phyloP scores from a whole-genome alignment of 2,329 filamentous ascomycete genomes.

The Pseudopithomyces maydicus region DNA sequence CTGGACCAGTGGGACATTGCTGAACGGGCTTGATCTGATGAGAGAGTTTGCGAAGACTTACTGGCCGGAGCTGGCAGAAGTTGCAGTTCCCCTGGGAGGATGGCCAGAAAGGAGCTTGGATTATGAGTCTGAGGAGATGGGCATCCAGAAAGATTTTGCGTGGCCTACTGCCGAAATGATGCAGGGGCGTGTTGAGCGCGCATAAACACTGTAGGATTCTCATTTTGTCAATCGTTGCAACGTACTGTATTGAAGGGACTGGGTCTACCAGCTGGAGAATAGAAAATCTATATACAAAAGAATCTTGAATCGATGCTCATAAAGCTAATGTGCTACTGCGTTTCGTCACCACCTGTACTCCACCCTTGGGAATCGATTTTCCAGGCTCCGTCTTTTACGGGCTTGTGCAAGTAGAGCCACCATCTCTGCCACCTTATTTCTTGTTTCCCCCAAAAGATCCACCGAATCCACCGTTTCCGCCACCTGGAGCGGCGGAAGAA shows the following conservation, averaged over 20 bases:
- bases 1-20: slow-evolving; percentile 40
- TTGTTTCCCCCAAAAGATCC: not conserved
- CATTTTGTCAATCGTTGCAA: not conserved
- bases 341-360: not conserved
- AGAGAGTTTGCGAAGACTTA: slow-evolving; percentile 31
- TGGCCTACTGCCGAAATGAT: not conserved
- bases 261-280: slow-evolving; percentile 1
- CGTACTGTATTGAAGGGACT: not conserved
- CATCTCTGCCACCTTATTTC: not conserved
- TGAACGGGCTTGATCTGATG: slow-evolving; percentile 42
- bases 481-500: not conserved
- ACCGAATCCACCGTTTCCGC: not conserved
- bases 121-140: slow-evolving; percentile 3
- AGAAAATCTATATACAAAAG: not conserved
- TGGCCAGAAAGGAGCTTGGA: slow-evolving; percentile 14
- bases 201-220: too few relatives aligned
- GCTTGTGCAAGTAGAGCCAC: too few relatives aligned
- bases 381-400: too few relatives aligned
- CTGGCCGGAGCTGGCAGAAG: slow-evolving; percentile 20
- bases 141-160: not conserved
- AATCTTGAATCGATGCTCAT: not conserved
- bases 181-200: not conserved
- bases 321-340: not conserved
- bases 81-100: slow-evolving; percentile 4
- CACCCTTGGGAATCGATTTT: too few relatives aligned